These are phyloP conservation scores for Usnea hakonensis DNA, from an alignment of 495 filamentous ascomycete genomes.

Conservation along the genomic window DNA sequence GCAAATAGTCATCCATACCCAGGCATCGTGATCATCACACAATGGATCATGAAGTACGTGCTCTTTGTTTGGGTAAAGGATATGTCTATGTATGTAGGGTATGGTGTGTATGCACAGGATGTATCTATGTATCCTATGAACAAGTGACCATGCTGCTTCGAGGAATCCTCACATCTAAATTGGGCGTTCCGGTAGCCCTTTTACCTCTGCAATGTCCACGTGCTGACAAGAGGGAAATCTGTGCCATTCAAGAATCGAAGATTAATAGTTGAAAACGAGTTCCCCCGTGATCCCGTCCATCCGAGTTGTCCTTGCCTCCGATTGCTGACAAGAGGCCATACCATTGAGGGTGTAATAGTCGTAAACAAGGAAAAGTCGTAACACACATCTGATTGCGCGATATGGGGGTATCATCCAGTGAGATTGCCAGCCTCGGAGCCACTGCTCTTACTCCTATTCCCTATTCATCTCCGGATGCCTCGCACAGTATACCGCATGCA, in stretches of 20 bases:
- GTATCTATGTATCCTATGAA: background rate
- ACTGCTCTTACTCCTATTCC: background rate
- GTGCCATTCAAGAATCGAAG: background rate
- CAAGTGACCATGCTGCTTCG: background rate
- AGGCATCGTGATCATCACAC: background rate
- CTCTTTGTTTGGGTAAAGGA: background rate
- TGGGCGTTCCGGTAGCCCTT: background rate
- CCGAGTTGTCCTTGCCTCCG: background rate
- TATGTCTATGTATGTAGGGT: background rate
- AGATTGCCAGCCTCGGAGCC: background rate
- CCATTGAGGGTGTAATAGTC: background rate
- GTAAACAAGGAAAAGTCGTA: background rate
- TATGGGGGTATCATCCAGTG: background rate
- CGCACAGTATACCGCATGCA: conserved; percentile 50
- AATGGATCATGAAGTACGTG: background rate
- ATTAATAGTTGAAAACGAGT: background rate
- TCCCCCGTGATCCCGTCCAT: background rate
- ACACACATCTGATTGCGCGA: background rate
- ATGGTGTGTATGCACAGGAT: background rate
- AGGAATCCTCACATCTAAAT: background rate
- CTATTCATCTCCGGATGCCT: conserved; percentile 4
- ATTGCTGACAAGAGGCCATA: background rate
- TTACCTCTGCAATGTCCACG: background rate
- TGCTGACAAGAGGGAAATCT: background rate
- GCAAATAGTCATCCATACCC: background rate